Conservation (phyloP, 345 rosid species). For the Salix koriyanagi region DNA sequence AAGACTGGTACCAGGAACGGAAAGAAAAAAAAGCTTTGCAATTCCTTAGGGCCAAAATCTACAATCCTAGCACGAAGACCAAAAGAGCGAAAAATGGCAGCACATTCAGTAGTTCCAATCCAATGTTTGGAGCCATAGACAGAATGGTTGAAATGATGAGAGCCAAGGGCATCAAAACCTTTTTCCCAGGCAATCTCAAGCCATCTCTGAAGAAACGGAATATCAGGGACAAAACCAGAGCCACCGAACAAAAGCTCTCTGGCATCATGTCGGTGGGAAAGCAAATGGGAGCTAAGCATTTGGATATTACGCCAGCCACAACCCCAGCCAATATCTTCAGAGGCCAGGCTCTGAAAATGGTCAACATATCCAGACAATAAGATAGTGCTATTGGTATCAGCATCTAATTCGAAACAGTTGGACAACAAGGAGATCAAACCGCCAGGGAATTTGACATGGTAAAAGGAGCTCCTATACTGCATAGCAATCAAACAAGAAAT, state of each 20-base stretch:
- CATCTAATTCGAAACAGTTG: slow-evolving; percentile 45
- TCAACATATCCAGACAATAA: slow-evolving; percentile 51
- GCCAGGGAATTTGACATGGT: slow-evolving; percentile 35
- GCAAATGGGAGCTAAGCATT: slow-evolving; percentile 67
- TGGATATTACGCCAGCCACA: slow-evolving; percentile 86
- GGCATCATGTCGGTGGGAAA: slow-evolving; percentile 43
- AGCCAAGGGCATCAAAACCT: slow-evolving; percentile 66
- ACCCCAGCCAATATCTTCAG: slow-evolving; percentile 74
- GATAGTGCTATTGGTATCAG: not conserved
- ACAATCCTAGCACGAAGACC: slow-evolving; percentile 68
- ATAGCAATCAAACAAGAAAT: slow-evolving; percentile 34
- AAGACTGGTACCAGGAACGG: slow-evolving; percentile 57
- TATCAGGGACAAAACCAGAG: slow-evolving; percentile 67
- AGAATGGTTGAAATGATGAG: slow-evolving; percentile 47
- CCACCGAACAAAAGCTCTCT: slow-evolving; percentile 55
- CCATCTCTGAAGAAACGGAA: slow-evolving; percentile 65
- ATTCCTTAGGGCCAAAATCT: slow-evolving; percentile 66
- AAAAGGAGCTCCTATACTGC: slow-evolving; percentile 42
- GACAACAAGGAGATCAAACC: slow-evolving; percentile 54
- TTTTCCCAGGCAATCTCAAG: slow-evolving; percentile 78
- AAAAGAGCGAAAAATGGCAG: slow-evolving; percentile 69
- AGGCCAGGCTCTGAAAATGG: slow-evolving; percentile 53
- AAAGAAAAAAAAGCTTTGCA: slow-evolving; percentile 46
- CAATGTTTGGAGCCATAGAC: slow-evolving; percentile 47
- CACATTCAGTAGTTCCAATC: slow-evolving; percentile 81